A percentile compares a stretch with the other conserved stretches of the same genome.
phyloP scores from a whole-genome alignment of 1,139 yeast genomes.

The Debaryomycetaceae sp. region DNA sequence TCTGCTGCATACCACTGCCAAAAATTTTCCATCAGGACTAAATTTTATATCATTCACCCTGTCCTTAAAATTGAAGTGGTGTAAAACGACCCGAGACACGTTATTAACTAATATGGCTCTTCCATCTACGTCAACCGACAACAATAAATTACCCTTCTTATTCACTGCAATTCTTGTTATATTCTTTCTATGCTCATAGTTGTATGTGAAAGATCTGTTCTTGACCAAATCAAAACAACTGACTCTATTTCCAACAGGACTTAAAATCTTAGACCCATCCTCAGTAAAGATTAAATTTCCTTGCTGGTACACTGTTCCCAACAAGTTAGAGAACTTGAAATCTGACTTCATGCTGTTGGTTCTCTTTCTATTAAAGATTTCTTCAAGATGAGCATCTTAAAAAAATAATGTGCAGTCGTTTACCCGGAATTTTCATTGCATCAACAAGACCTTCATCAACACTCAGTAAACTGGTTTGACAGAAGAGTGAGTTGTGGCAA shows the following conservation, averaged over 20 bases:
- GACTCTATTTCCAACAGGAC: slow-evolving; percentile 95
- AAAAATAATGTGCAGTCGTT: slow-evolving; percentile 4
- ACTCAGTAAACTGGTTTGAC: not conserved
- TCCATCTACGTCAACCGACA: slow-evolving; percentile 92
- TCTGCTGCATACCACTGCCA: slow-evolving; percentile 82
- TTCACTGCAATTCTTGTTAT: slow-evolving; percentile 78
- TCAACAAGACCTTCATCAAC: not conserved
- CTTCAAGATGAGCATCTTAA: slow-evolving; percentile 4
- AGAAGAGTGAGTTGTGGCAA: not conserved
- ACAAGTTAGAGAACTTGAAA: slow-evolving; percentile 70
- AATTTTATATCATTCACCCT: slow-evolving; percentile 71
- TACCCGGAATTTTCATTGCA: slow-evolving; percentile 2
- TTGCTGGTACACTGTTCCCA: slow-evolving; percentile 92
- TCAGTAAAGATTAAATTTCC: slow-evolving; percentile 87
- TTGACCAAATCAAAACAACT: slow-evolving; percentile 82
- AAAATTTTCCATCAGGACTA: slow-evolving; percentile 83
- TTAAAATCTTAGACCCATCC: slow-evolving; percentile 78
- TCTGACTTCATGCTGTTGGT: slow-evolving; percentile 39
- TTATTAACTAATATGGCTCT: slow-evolving; percentile 89
- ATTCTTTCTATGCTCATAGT: slow-evolving; percentile 89
- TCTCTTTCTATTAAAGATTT: not conserved
- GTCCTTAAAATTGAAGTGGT: slow-evolving; percentile 91
- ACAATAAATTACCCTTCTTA: slow-evolving; percentile 71
- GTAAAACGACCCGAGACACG: slow-evolving; percentile 80
- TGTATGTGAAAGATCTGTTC: slow-evolving; percentile 83